phyloP scores from a whole-genome alignment of 306 rosid species.

The Castanopsis chinensis region DNA sequence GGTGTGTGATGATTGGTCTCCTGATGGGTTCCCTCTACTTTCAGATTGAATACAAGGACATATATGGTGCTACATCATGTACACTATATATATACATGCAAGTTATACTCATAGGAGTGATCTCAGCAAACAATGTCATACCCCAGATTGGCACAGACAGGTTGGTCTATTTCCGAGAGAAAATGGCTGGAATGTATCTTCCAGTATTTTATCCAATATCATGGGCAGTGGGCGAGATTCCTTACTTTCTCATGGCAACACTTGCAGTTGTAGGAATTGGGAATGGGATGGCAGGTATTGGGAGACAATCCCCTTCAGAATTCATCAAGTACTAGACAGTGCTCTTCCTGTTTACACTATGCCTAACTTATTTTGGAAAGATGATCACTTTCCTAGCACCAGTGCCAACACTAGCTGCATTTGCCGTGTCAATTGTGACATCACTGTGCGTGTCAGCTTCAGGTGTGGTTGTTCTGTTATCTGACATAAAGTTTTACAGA shows the following conservation, averaged over 20 bases:
- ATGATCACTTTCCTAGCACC: constrained; percentile 12
- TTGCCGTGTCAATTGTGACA: constrained; percentile 9
- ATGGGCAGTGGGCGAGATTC: constrained; percentile 1
- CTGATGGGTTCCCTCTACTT: constrained; percentile 12
- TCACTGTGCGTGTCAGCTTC: background rate
- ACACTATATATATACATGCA: constrained; percentile 8
- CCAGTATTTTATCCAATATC: background rate
- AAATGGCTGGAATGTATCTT: constrained; percentile 6
- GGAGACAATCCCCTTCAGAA: background rate
- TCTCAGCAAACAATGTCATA: constrained; percentile 4
- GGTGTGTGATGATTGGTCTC: background rate
- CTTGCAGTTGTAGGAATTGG: constrained; percentile 4
- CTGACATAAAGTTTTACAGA: background rate
- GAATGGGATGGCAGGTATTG: constrained; percentile 5
- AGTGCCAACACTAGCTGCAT: constrained; percentile 1
- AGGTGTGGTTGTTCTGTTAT: background rate
- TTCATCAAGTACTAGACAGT: background rate
- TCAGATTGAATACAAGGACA: background rate
- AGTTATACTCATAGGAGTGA: constrained; percentile 10
- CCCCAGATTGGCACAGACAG: constrained; percentile 3
- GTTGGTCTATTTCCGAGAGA: background rate
- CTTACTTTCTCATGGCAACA: background rate
- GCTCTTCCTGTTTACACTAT: background rate
- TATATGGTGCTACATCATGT: background rate
- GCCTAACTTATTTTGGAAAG: constrained; percentile 6